Conservation (phyloP, 108 stramenopile genomes). For the Nitzschia putrida region DNA sequence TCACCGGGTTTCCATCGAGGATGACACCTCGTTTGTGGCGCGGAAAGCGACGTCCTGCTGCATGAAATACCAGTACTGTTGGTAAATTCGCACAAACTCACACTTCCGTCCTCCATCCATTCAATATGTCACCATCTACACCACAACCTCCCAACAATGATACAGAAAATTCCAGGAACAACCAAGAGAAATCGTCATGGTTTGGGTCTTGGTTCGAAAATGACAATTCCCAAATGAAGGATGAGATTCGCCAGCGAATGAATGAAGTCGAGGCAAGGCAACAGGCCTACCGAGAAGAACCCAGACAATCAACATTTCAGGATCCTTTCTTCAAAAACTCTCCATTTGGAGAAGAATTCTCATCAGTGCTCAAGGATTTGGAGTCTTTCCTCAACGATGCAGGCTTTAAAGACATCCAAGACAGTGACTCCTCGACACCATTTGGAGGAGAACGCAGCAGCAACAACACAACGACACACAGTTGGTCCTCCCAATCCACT, state of each 20-base stretch:
- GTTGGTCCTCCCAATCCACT: not conserved
- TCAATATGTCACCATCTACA: not conserved
- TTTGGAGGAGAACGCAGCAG: not conserved
- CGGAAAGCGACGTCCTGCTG: not conserved
- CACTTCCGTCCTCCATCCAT: too few species aligned
- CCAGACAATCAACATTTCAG: too few species aligned
- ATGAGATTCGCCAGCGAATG: slow-evolving; percentile 4
- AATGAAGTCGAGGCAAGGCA: slow-evolving; percentile 10
- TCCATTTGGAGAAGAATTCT: not conserved
- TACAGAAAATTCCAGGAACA: not conserved
- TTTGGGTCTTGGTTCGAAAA: slow-evolving; percentile 18
- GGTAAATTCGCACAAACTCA: too few species aligned
- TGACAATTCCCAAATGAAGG: slow-evolving; percentile 13
- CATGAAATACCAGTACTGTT: too few species aligned
- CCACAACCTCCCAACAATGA: not conserved
- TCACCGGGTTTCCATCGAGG: not conserved
- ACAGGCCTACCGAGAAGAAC: not conserved
- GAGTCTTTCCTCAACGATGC: not conserved
- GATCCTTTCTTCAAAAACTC: too few species aligned
- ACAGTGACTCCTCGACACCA: not conserved
- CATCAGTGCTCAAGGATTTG: not conserved
- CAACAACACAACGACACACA: not conserved
- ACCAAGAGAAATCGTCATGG: slow-evolving; percentile 5
- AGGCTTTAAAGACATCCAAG: not conserved
- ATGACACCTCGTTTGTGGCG: not conserved